Conservation (phyloP, 2,329 filamentous ascomycete genomes). For the Periconia macrospinosa region DNA sequence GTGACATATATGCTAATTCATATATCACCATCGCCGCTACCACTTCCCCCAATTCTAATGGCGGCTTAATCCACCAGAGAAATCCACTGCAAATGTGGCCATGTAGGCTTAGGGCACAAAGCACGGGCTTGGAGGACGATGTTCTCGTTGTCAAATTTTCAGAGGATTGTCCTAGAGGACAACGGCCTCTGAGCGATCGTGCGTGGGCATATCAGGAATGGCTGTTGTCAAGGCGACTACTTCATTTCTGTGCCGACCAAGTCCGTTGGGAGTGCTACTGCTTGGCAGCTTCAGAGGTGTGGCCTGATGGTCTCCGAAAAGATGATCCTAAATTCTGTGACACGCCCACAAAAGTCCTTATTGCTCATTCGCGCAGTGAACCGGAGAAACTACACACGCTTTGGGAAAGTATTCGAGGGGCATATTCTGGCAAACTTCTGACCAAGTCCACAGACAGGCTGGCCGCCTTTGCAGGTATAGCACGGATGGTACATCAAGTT, state of each 20-base stretch:
- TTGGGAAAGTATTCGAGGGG: no score
- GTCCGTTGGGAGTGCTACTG: background rate
- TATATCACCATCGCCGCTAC: slow-evolving; percentile 11
- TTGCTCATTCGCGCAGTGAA: no score
- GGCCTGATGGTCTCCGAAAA: no score
- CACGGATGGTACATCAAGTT: no score
- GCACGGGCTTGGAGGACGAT: background rate
- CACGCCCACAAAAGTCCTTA: no score
- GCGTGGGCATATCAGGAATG: slow-evolving; percentile 12
- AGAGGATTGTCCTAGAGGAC: background rate
- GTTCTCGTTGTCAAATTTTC: background rate
- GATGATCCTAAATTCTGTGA: no score
- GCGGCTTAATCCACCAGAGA: background rate
- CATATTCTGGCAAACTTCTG: no score
- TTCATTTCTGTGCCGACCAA: slow-evolving; percentile 13
- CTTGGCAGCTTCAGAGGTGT: no score
- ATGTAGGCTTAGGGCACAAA: background rate
- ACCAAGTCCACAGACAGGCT: no score
- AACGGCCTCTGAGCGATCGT: background rate
- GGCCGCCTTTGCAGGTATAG: no score
- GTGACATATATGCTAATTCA: slow-evolving; percentile 10
- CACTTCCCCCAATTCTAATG: background rate
- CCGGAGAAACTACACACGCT: no score
- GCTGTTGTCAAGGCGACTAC: slow-evolving; percentile 9
- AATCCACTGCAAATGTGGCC: background rate